phyloP scores from a whole-genome alignment of 2,329 filamentous ascomycete species.

The Plenodomus lindquistii region DNA sequence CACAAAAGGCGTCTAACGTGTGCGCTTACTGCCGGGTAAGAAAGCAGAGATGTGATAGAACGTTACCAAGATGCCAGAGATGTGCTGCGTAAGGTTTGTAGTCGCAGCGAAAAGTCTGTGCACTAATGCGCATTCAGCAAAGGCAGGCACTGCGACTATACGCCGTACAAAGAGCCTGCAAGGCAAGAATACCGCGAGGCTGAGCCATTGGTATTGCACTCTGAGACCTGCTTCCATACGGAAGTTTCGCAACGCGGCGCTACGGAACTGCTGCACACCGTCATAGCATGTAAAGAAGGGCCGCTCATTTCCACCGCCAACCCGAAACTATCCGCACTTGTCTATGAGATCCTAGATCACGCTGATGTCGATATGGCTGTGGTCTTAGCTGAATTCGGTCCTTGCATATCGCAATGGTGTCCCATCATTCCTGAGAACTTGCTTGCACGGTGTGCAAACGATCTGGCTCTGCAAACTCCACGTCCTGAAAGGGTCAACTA shows the following conservation, averaged over 20 bases:
- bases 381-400: constrained; percentile 11
- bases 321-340: constrained; percentile 5
- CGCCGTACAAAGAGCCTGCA: constrained; percentile 8
- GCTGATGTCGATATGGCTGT: constrained; percentile 4
- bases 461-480: constrained; percentile 1
- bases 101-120: not conserved
- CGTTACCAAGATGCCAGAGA: constrained; percentile 10
- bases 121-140: constrained; percentile 4
- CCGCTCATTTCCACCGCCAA: not conserved
- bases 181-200: not conserved
- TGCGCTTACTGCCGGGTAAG: constrained; percentile 16
- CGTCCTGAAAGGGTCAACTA: constrained; percentile 2
- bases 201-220: constrained; percentile 5
- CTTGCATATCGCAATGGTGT: constrained; percentile 21
- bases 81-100: constrained; percentile 9
- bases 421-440: constrained; percentile 12
- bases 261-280: constrained; percentile 7
- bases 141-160: constrained; percentile 15
- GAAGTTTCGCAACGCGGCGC: constrained; percentile 10
- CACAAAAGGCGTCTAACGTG: constrained; percentile 13
- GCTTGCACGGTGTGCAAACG: constrained; percentile 3
- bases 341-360: constrained; percentile 6
- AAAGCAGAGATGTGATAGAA: constrained; percentile 17
- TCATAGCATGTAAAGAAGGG: not conserved
- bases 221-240: constrained; percentile 5